These are phyloP conservation scores for Diddensiella transvaalensis DNA, from an alignment of 805 yeast species.

Conservation along the genomic window DNA sequence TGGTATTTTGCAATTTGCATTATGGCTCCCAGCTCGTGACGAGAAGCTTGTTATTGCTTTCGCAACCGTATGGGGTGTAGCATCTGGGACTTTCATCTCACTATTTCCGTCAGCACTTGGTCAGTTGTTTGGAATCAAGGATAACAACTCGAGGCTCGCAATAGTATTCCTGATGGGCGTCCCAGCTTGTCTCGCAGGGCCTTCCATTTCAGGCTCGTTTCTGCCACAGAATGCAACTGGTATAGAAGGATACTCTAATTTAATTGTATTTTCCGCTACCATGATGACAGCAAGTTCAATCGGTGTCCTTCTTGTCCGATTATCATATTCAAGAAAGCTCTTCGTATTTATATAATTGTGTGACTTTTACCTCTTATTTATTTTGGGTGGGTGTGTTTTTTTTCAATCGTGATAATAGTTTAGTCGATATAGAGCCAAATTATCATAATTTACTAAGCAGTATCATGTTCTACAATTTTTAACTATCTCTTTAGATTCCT, in stretches of 20 bases:
- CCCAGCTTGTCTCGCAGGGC: constrained; percentile 35
- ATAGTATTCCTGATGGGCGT: constrained; percentile 31
- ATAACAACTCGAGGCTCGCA: constrained; percentile 32
- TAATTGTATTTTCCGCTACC: constrained; percentile 35
- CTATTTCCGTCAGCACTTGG: constrained; percentile 35
- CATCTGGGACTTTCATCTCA: constrained; percentile 37
- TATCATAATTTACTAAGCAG: too few relatives aligned
- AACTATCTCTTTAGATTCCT: constrained; percentile 52
- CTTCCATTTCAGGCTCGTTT: constrained; percentile 36
- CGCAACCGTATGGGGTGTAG: constrained; percentile 35
- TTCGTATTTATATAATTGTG: constrained; percentile 22
- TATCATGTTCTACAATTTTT: too few relatives aligned
- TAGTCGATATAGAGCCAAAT: too few relatives aligned
- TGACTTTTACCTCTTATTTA: too few relatives aligned
- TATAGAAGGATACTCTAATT: constrained; percentile 29
- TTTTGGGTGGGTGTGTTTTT: too few relatives aligned
- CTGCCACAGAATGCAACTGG: constrained; percentile 36
- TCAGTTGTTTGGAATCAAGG: constrained; percentile 35
- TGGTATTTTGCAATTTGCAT: constrained; percentile 31
- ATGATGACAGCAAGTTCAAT: constrained; percentile 24
- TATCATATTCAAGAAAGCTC: constrained; percentile 18
- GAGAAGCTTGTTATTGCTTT: constrained; percentile 25
- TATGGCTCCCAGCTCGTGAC: constrained; percentile 21
- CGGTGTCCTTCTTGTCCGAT: constrained; percentile 16
- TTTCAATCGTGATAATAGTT: too few relatives aligned